Percentiles rank a stretch among this genome's conserved stretches.
Conservation (phyloP, 192 early-diverging fungal genomes). For the Gigaspora rosea region DNA sequence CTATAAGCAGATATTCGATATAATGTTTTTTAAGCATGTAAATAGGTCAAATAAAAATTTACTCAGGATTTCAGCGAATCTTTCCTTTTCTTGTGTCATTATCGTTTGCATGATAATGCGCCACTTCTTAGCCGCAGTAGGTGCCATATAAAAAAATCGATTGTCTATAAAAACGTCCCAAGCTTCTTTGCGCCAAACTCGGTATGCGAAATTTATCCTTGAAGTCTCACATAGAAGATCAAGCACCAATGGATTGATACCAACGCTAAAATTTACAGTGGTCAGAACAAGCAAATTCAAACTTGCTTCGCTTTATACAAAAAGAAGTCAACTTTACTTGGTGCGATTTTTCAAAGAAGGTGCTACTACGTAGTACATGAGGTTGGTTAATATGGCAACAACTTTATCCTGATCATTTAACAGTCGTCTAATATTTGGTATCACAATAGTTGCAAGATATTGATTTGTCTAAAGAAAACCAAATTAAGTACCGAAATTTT, state of each 20-base stretch:
- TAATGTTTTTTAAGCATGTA: not conserved
- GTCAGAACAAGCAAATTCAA: not conserved
- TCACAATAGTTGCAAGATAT: conserved; percentile 53
- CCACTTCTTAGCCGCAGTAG: conserved; percentile 62
- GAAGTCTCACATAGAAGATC: conserved; percentile 65
- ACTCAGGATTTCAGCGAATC: conserved; percentile 72
- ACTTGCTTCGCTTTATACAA: not conserved
- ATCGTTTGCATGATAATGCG: conserved; percentile 66
- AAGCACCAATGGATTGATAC: conserved; percentile 47
- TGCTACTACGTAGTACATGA: conserved; percentile 82
- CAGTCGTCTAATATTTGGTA: conserved; percentile 70
- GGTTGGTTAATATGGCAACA: conserved; percentile 60
- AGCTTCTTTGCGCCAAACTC: conserved; percentile 72
- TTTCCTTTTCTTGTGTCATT: conserved; percentile 75
- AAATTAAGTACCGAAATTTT: not conserved
- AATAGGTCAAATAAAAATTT: conserved; percentile 16
- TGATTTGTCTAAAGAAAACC: conserved; percentile 38
- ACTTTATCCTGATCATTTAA: conserved; percentile 76
- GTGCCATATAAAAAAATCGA: conserved; percentile 68
- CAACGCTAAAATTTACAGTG: conserved; percentile 20
- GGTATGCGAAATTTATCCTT: conserved; percentile 60
- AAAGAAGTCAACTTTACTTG: conserved; percentile 30
- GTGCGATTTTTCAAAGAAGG: conserved; percentile 66
- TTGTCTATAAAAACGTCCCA: conserved; percentile 79
- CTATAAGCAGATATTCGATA: not conserved